Evolutionary conservation across 768 basidiomycete species (phyloP).

Genomic region (Tricholoma matsutake): DNA sequence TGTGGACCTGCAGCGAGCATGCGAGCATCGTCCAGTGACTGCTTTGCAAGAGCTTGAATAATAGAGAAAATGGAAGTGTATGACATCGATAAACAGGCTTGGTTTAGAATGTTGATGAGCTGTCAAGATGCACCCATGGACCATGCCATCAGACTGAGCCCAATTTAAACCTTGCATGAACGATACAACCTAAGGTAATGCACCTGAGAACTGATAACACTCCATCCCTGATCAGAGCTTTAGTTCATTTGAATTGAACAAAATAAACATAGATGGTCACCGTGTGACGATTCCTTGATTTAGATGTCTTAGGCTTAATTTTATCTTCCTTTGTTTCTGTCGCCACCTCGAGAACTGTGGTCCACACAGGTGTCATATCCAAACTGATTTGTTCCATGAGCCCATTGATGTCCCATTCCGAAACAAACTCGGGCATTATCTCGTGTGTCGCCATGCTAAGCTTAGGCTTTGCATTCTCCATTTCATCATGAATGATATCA

Average conservation of each 20-base stretch:
- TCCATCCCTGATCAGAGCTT: neutral
- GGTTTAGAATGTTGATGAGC: neutral
- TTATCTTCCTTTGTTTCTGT: conserved; percentile 12
- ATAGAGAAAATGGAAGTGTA: neutral
- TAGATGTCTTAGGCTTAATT: neutral
- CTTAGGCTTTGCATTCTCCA: neutral
- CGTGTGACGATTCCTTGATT: neutral
- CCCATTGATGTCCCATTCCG: too few species aligned
- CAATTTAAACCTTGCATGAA: neutral
- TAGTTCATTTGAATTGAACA: neutral
- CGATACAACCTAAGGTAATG: too few species aligned
- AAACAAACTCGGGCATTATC: neutral
- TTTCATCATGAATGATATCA: too few species aligned
- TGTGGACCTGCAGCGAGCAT: neutral
- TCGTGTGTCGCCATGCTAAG: conserved; percentile 17
- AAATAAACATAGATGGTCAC: neutral
- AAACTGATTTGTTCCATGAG: too few species aligned
- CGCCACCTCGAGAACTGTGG: conserved; percentile 10
- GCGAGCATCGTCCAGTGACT: neutral
- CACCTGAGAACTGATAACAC: neutral
- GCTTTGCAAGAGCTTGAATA: neutral
- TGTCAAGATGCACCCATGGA: neutral
- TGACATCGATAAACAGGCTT: neutral
- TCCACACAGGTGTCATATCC: too few species aligned
- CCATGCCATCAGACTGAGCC: neutral